phyloP scores from a whole-genome alignment of 192 early-diverging fungal species.

The Coemansia sp. region DNA sequence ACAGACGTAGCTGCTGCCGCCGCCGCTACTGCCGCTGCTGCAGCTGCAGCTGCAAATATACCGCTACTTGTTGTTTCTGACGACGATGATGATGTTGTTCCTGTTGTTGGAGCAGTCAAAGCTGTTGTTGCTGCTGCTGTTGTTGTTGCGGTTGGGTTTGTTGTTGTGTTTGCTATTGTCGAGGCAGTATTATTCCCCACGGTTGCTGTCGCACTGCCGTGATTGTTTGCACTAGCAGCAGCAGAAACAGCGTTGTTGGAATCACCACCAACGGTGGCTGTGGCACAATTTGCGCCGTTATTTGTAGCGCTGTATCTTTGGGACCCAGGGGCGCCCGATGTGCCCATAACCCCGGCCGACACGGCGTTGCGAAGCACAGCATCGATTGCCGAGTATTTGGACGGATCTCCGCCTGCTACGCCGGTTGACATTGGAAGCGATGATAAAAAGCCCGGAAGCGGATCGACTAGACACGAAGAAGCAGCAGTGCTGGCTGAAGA shows the following conservation, averaged over 20 bases:
- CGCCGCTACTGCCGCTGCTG: slow-evolving; percentile 37
- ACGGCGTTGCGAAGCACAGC: slow-evolving; percentile 14
- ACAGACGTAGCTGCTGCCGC: slow-evolving; percentile 36
- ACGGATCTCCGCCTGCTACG: slow-evolving; percentile 13
- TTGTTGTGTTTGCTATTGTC: neutral
- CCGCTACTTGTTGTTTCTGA: slow-evolving; percentile 13
- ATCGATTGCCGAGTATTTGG: slow-evolving; percentile 39
- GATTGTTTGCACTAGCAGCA: neutral
- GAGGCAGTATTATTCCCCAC: slow-evolving; percentile 5
- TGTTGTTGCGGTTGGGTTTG: neutral
- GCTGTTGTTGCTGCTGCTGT: slow-evolving; percentile 4
- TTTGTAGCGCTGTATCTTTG: slow-evolving; percentile 12
- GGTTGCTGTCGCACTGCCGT: slow-evolving; percentile 1
- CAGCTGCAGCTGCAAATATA: slow-evolving; percentile 35
- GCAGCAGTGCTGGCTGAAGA: neutral
- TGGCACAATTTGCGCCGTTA: slow-evolving; percentile 5
- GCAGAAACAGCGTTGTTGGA: neutral
- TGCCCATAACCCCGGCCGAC: neutral
- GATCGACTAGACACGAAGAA: slow-evolving; percentile 23
- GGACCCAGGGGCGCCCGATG: neutral
- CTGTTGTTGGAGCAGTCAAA: slow-evolving; percentile 1
- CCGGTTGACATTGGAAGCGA: slow-evolving; percentile 31
- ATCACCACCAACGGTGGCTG: slow-evolving; percentile 4
- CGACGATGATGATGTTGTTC: neutral
- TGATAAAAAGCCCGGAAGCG: slow-evolving; percentile 45